Percentiles rank a stretch among this genome's conserved stretches.
phyloP scores from a whole-genome alignment of 1,284 basidiomycete genomes.

The Irpex sp. region DNA sequence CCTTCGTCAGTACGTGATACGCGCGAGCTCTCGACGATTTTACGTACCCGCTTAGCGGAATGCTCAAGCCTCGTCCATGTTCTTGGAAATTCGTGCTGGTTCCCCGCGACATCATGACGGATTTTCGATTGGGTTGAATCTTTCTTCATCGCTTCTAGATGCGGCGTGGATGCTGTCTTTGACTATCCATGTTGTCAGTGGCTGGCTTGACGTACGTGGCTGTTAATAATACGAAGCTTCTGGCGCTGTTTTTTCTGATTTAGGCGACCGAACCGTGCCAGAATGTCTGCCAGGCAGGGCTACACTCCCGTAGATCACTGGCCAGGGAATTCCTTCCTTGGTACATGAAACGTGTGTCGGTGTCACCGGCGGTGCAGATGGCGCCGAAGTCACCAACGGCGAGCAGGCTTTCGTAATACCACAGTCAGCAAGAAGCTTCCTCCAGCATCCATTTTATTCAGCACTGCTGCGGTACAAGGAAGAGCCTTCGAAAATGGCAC shows the following conservation, averaged over 20 bases:
- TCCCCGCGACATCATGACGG: background rate
- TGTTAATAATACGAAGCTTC: background rate
- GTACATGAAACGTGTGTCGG: too few species aligned
- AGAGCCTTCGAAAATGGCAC: too few species aligned
- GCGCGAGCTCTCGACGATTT: background rate
- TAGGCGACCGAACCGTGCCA: background rate
- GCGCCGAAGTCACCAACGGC: too few species aligned
- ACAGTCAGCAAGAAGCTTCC: too few species aligned
- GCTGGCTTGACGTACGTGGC: background rate
- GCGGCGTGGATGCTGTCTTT: background rate
- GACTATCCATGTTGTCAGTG: background rate
- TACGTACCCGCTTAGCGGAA: background rate
- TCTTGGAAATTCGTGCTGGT: background rate
- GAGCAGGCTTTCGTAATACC: too few species aligned
- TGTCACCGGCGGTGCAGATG: too few species aligned
- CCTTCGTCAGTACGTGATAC: background rate
- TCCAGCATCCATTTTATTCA: too few species aligned
- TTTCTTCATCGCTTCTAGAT: background rate
- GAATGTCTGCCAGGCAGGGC: background rate
- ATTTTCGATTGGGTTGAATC: background rate
- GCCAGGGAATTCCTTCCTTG: too few species aligned
- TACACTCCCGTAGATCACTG: too few species aligned
- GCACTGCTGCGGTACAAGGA: too few species aligned
- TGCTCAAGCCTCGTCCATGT: background rate
- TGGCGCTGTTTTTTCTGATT: background rate